Base-by-base conservation (phyloP, 2,329 filamentous ascomycete species). In the Claviceps paspali region DNA sequence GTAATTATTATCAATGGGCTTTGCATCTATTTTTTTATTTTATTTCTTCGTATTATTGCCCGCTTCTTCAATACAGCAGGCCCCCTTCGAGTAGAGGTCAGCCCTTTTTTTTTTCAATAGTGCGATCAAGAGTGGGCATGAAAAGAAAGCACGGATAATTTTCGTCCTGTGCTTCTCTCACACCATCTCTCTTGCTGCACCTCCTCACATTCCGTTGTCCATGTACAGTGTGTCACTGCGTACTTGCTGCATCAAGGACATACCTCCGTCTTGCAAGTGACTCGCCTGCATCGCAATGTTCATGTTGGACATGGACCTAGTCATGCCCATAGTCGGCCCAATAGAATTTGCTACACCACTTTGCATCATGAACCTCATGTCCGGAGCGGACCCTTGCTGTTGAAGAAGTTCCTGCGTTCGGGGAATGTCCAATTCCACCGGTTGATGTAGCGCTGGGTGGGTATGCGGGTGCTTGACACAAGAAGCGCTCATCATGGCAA, bases 191-290 rank as follows among this genome's bases (percentile, higher is more conserved):
- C 11, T n/a, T 14, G 6, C n/a, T 15, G 3, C 3, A 2, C 19
- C 9, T 6, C 10, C 10, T 29, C 15, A 38, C 35, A 26, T 19
- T 5, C 38, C 38, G 9, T 28, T 53, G 68, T 44, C 65, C 60
- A 70, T 63, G 47, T 67, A 72, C 64, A 73, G 68, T 28, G 60
- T 55, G 38, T 70, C 67, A 29, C 58, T 55, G 33, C 61, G 57
- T 26, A 66, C 58, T 23, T 61, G 59, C 40, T 64, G 60, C 52
- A 68, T 65, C 49, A 67, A 56, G 41, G 54, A 51, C 51, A 68
- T 61, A 30, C 67, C 64, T 11, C 53, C 54, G 30, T 55, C 55
- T 40, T 64, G 62, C 49, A 61, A 49, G n/a, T 49, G 46, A 41
- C 49, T 57, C 8, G 51, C 52, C 38, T 60, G 60, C 52, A 66